Base-by-base conservation (phyloP, 2,329 filamentous ascomycete species). In the Microdochium nivale region DNA sequence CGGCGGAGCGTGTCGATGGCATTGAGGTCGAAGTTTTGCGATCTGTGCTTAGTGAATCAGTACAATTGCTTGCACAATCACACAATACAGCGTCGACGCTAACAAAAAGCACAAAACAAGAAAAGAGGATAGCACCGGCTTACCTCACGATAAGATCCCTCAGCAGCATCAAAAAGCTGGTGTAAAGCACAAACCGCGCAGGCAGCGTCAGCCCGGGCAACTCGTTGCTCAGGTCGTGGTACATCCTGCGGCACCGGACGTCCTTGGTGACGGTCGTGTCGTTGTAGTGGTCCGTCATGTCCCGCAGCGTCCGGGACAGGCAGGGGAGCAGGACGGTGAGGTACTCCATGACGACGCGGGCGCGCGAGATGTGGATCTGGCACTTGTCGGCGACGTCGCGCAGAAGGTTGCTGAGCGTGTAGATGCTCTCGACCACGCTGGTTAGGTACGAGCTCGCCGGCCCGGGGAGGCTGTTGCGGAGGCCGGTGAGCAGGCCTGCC, bases 241-340 rank as follows among this genome's bases (percentile, higher is more conserved):
- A 80, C 78, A 84, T 83, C 56, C 71, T 73, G 43, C 74, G 71
- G 81, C 81, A 84, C 51, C 79, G 72, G 33, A 71, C 66, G 54
- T 76, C 70, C 51, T 72, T 74, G 19, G 70, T 67, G 43, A 75
- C 56, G 3, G 68, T 69, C 33, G 68, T 72, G 59, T 83, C 75
- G 32, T 80, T 73, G 58, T 80, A 76, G 62, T 73, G 73, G 9
- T 53, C 55, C 40, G 65, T 72, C 56, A 84, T 83, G 54, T 83
- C 79, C 43, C 70, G 63, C 16, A 84, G 62, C 1, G 76, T 77
- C 51, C 68, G 72, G 50, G 69, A 71, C 19, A 84, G 65, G 52
- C 79, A 81, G 0, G 80, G 80, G 2, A 84, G 67, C 16, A 83
- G 58, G 52, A 81, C 68, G 52, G 78, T 74, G 47, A 84, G 71